Evolutionary conservation across 495 filamentous ascomycete genomes (phyloP).

Genomic region (Xylaria intraflava): DNA sequence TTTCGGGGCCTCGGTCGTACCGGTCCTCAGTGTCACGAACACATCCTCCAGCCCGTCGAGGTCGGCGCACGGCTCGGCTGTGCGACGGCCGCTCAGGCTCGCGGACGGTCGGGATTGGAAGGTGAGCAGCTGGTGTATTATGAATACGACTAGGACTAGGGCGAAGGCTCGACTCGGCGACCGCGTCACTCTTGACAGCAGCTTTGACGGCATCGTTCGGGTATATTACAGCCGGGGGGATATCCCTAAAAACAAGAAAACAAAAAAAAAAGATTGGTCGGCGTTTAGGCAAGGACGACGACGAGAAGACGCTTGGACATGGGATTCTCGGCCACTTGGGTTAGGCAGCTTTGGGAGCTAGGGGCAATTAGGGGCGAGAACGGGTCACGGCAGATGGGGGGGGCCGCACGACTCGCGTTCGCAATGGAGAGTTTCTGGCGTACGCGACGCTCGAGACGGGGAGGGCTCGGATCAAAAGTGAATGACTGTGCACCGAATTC

Average conservation of each 20-base stretch:
- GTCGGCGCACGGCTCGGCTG: constrained; percentile 16
- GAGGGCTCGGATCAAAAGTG: too few relatives aligned
- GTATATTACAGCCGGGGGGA: background rate
- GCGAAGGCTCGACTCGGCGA: constrained; percentile 11
- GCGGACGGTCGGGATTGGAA: constrained; percentile 2
- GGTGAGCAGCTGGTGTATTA: constrained; percentile 8
- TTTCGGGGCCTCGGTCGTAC: constrained; percentile 41
- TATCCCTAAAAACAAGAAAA: background rate
- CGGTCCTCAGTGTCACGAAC: constrained; percentile 41
- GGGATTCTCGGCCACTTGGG: background rate
- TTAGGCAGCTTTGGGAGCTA: background rate
- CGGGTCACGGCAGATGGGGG: background rate
- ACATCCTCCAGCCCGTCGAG: constrained; percentile 26
- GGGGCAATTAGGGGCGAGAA: background rate
- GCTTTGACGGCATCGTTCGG: constrained; percentile 1
- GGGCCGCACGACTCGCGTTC: background rate
- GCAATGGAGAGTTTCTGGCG: background rate
- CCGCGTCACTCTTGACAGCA: constrained; percentile 6
- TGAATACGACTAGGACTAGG: constrained; percentile 9
- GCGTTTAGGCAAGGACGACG: constrained; percentile 1
- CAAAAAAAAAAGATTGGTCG: background rate
- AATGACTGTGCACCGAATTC: too few relatives aligned
- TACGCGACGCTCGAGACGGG: too few relatives aligned
- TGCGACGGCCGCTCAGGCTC: background rate
- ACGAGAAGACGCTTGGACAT: background rate